phyloP scores from a whole-genome alignment of 163 green algal species.

The Botryococcus braunii region DNA sequence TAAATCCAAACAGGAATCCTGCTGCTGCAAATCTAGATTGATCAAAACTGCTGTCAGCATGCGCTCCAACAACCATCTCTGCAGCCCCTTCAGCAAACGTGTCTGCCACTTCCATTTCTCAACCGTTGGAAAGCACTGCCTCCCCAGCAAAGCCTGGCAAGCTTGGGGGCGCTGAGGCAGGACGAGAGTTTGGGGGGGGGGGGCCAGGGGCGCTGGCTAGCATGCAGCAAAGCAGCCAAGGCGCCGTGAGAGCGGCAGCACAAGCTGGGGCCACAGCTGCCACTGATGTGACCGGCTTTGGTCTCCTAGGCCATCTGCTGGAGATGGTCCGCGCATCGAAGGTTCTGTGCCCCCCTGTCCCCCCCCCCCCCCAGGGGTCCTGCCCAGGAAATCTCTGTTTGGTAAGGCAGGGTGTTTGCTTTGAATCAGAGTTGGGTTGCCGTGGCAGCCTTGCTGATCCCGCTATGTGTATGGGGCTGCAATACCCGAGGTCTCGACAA shows the following conservation, averaged over 20 bases:
- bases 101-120: too few species aligned
- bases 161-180: too few species aligned
- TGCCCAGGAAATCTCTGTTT: not conserved
- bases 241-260: conserved; percentile 21
- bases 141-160: too few species aligned
- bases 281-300: conserved; percentile 93
- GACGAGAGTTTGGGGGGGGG: too few species aligned
- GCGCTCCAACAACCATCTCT: too few species aligned
- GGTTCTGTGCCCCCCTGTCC: conserved; percentile 13
- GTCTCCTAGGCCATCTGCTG: conserved; percentile 67
- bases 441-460: not conserved
- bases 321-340: conserved; percentile 57
- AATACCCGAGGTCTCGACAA: not conserved
- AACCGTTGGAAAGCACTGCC: too few species aligned
- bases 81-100: too few species aligned
- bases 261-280: conserved; percentile 43
- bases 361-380: too few species aligned
- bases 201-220: conserved; percentile 36
- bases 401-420: too few species aligned
- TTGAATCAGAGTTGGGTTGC: not conserved
- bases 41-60: too few species aligned
- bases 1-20: too few species aligned
- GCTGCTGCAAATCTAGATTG: too few species aligned
- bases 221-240: conserved; percentile 47
- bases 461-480: not conserved